Evolutionary conservation across 2,329 filamentous ascomycete genomes (phyloP).

Genomic region (Didymella sp.): DNA sequence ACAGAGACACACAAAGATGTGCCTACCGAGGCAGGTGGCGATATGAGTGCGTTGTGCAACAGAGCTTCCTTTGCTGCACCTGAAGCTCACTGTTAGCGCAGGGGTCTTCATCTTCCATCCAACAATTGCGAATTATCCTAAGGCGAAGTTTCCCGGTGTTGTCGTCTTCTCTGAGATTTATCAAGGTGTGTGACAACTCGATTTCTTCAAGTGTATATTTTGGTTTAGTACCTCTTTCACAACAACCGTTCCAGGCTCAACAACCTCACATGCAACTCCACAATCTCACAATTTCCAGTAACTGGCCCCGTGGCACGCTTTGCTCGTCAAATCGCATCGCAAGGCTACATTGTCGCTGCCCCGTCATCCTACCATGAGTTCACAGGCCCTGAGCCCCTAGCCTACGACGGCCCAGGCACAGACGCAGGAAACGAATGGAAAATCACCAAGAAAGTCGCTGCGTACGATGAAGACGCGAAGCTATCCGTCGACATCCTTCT

Average conservation of each 20-base stretch:
- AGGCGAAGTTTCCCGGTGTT: constrained; percentile 88
- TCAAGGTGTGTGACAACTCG: constrained; percentile 69
- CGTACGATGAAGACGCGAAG: constrained; percentile 73
- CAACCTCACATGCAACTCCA: neutral
- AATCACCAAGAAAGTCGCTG: constrained; percentile 80
- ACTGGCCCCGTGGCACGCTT: constrained; percentile 90
- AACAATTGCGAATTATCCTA: constrained; percentile 81
- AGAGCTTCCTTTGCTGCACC: neutral
- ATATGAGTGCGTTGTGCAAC: constrained; percentile 60
- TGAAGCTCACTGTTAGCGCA: constrained; percentile 47
- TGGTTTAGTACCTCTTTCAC: neutral
- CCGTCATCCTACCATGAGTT: constrained; percentile 95
- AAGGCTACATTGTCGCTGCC: constrained; percentile 91
- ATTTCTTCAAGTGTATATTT: neutral
- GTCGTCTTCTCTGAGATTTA: constrained; percentile 95
- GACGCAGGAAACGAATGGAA: constrained; percentile 89
- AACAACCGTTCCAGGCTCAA: neutral
- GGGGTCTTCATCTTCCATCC: constrained; percentile 92
- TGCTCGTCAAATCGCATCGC: constrained; percentile 86
- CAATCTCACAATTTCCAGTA: constrained; percentile 55
- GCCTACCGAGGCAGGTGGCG: constrained; percentile 63
- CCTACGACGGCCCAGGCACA: constrained; percentile 87
- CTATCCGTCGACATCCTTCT: constrained; percentile 53
- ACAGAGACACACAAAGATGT: constrained; percentile 66
- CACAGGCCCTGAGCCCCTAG: constrained; percentile 79